These are phyloP conservation scores for Trametes gibbosa DNA, from an alignment of 768 basidiomycete genomes.

Conservation along the genomic window DNA sequence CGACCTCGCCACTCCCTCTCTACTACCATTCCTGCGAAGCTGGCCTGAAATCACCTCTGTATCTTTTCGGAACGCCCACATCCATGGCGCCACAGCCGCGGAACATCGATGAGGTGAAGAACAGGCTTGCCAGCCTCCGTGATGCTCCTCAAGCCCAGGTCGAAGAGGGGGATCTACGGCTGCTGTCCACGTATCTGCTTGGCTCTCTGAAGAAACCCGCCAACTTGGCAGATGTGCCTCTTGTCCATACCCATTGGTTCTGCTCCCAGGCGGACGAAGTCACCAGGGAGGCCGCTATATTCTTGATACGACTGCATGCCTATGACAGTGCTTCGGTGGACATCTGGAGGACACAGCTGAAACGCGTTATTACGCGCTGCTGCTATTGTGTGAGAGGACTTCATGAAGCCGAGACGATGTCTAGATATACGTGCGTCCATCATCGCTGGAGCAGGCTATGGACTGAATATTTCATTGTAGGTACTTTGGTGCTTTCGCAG, in stretches of 20 bases:
- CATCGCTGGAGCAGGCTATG: not conserved
- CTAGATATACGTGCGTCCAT: constrained; percentile 66
- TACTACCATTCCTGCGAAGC: not conserved
- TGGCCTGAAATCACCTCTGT: not conserved
- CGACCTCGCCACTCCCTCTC: not conserved
- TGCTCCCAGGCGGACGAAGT: constrained; percentile 59
- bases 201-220: constrained; percentile 15
- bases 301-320: constrained; percentile 79
- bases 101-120: constrained; percentile 40
- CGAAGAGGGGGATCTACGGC: constrained; percentile 46
- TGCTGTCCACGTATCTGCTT: constrained; percentile 55
- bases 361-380: constrained; percentile 59
- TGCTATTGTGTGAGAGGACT: constrained; percentile 67
- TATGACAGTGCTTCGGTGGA: constrained; percentile 59
- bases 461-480: constrained; percentile 36
- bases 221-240: constrained; percentile 31
- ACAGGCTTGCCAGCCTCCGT: constrained; percentile 52
- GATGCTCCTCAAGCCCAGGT: constrained; percentile 56
- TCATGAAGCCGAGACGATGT: constrained; percentile 59
- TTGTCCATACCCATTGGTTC: constrained; percentile 64
- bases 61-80: not conserved
- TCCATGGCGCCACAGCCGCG: constrained; percentile 16
- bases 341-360: constrained; percentile 60
- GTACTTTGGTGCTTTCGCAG: constrained; percentile 69
- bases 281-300: constrained; percentile 68